Percentiles rank a stretch among this genome's conserved stretches.
Conservation (phyloP, 352 stramenopile genomes). For the Globisporangium cederbergense region DNA sequence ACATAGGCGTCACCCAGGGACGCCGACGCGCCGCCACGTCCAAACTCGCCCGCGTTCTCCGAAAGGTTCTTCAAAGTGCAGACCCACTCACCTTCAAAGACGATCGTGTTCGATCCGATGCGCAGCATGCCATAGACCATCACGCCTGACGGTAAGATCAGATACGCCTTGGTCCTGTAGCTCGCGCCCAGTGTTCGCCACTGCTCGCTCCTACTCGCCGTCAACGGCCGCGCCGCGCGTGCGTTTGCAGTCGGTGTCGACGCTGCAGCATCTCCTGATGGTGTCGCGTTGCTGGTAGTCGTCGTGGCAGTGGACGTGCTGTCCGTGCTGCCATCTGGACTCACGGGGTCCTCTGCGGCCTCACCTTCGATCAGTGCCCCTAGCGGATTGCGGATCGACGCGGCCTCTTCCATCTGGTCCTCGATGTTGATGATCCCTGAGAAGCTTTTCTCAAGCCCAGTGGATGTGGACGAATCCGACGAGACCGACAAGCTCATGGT, state of each 20-base stretch:
- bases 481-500: slow-evolving; percentile 16
- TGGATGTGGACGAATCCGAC: slow-evolving; percentile 16
- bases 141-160: slow-evolving; percentile 67
- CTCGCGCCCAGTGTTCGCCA: slow-evolving; percentile 59
- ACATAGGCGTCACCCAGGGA: slow-evolving; percentile 55
- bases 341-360: slow-evolving; percentile 4
- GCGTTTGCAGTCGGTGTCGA: not conserved
- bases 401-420: slow-evolving; percentile 14
- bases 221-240: slow-evolving; percentile 1
- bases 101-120: slow-evolving; percentile 66
- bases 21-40: slow-evolving; percentile 16
- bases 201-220: slow-evolving; percentile 49
- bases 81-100: slow-evolving; percentile 80
- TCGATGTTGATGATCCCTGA: slow-evolving; percentile 18
- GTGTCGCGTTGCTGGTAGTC: not conserved
- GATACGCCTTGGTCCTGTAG: slow-evolving; percentile 78
- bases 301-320: not conserved
- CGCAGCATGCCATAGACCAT: slow-evolving; percentile 73
- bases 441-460: slow-evolving; percentile 17
- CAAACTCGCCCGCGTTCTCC: slow-evolving; percentile 21
- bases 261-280: not conserved
- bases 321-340: slow-evolving; percentile 9
- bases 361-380: slow-evolving; percentile 19
- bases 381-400: slow-evolving; percentile 17
- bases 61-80: slow-evolving; percentile 60